Evolutionary conservation across 306 rosid genomes (phyloP).

Genomic region (Sphenostylis stenocarpa): DNA sequence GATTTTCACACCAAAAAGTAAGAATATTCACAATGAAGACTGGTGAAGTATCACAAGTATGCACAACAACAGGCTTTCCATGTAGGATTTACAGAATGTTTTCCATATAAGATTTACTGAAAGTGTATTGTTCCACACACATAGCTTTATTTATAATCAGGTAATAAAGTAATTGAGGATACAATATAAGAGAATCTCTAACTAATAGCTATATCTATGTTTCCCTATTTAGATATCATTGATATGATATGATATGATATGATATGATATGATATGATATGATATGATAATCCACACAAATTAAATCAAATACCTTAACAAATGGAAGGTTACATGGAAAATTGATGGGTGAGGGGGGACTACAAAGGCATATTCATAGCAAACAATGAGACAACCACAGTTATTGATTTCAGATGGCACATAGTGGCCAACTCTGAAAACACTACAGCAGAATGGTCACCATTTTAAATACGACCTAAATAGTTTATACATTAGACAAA

Average conservation of each 20-base stretch:
- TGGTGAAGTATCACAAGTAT: constrained; percentile 10
- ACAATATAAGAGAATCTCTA: too few relatives aligned
- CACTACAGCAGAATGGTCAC: not conserved
- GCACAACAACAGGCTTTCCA: constrained; percentile 10
- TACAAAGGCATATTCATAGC: constrained; percentile 13
- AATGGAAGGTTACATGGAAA: constrained; percentile 14
- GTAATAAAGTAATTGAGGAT: too few relatives aligned
- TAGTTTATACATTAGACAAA: not conserved
- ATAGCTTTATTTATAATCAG: too few relatives aligned
- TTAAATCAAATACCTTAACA: constrained; percentile 20
- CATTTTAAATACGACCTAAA: not conserved
- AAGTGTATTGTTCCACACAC: too few relatives aligned
- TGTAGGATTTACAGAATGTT: too few relatives aligned
- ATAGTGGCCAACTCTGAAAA: not conserved
- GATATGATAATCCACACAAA: not conserved
- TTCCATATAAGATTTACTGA: not conserved
- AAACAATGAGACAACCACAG: constrained; percentile 3
- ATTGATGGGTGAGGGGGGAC: not conserved
- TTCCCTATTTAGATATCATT: too few relatives aligned
- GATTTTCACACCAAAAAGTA: constrained; percentile 24
- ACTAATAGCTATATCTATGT: too few relatives aligned
- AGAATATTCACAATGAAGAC: constrained; percentile 10
- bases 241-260: too few relatives aligned
- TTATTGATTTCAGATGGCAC: not conserved
- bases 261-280: too few relatives aligned